Conservation (phyloP, 768 basidiomycete genomes). For the Tulasnella sp. region DNA sequence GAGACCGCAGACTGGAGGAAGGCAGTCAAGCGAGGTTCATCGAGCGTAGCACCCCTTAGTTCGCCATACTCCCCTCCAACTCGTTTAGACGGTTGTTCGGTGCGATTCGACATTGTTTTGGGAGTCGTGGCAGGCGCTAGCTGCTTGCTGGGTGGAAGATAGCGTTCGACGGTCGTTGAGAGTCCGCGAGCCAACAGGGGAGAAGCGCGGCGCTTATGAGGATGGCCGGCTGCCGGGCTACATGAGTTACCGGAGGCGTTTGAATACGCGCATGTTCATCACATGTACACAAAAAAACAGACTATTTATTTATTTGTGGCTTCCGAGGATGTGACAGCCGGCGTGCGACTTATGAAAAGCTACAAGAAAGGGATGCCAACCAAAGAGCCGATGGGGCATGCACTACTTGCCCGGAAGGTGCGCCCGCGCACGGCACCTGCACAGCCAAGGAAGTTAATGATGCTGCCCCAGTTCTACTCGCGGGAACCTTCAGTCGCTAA, state of each 20-base stretch:
- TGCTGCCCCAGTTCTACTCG: too few relatives aligned
- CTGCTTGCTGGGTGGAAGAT: too few relatives aligned
- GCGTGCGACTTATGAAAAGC: not conserved
- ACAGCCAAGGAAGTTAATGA: too few relatives aligned
- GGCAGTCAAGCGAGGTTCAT: conserved; percentile 56
- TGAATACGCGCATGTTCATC: not conserved
- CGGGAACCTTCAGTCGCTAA: too few relatives aligned
- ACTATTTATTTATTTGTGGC: not conserved
- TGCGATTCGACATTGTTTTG: not conserved
- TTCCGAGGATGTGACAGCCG: not conserved
- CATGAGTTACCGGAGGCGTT: not conserved
- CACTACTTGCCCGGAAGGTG: too few relatives aligned
- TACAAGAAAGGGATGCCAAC: too few relatives aligned
- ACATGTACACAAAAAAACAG: too few relatives aligned
- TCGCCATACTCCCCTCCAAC: conserved; percentile 74
- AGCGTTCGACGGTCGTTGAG: too few relatives aligned
- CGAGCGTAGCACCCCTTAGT: conserved; percentile 57
- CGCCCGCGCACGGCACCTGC: too few relatives aligned
- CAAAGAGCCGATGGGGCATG: too few relatives aligned
- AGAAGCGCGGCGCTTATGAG: not conserved
- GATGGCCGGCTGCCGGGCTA: not conserved
- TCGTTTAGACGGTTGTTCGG: not conserved
- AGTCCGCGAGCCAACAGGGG: too few relatives aligned
- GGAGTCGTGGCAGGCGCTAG: too few relatives aligned
- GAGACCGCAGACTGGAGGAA: conserved; percentile 60